A percentile compares a stretch with the other conserved stretches of the same genome.
phyloP scores from a whole-genome alignment of 305 asterid genomes.

The Striga hermonthica region DNA sequence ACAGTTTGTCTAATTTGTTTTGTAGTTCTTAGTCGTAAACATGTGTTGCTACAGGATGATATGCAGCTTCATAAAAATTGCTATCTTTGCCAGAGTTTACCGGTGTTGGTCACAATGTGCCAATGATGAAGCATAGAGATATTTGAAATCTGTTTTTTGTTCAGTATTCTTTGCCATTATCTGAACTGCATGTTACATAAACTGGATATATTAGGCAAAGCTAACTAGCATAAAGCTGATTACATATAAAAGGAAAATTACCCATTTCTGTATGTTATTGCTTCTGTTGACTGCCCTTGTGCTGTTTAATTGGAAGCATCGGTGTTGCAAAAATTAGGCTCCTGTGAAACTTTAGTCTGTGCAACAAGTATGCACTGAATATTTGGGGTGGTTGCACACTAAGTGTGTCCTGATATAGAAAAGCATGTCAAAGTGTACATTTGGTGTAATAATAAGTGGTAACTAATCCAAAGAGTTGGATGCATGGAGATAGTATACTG shows the following conservation, averaged over 20 bases:
- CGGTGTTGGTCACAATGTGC: constrained; percentile 22
- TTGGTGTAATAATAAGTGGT: constrained; percentile 17
- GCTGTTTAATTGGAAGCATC: too few relatives aligned
- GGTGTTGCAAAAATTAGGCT: constrained; percentile 22
- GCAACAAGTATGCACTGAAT: constrained; percentile 4
- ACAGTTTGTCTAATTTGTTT: constrained; percentile 12
- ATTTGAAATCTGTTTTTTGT: constrained; percentile 18
- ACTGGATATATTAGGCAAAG: too few relatives aligned
- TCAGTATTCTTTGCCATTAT: constrained; percentile 7
- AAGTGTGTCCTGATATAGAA: neutral
- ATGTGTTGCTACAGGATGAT: constrained; percentile 21
- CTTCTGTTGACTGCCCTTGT: neutral
- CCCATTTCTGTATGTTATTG: constrained; percentile 15
- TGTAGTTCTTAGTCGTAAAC: constrained; percentile 25
- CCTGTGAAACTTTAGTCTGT: constrained; percentile 14
- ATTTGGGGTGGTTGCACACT: constrained; percentile 23
- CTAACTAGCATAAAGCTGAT: constrained; percentile 1
- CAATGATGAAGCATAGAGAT: constrained; percentile 25
- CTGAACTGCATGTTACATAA: neutral
- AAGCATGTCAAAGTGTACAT: constrained; percentile 14
- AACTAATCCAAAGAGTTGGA: constrained; percentile 18
- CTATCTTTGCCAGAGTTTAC: constrained; percentile 22
- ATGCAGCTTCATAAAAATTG: constrained; percentile 11
- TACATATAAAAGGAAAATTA: constrained; percentile 20
- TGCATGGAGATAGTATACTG: constrained; percentile 24